Evolutionary conservation across 306 rosid species (phyloP).

Genomic region (Vigna reflexopilosa): DNA sequence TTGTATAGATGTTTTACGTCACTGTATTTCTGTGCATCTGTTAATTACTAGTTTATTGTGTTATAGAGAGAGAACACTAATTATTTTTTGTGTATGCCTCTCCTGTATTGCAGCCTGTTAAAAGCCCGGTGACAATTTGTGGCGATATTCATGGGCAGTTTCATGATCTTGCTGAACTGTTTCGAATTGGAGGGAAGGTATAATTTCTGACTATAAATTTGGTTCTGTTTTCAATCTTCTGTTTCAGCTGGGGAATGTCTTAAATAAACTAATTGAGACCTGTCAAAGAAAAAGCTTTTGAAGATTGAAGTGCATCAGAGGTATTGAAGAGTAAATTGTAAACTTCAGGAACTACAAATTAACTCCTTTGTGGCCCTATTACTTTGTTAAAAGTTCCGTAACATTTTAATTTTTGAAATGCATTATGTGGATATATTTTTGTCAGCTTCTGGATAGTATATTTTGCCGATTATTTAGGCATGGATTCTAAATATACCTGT

Average conservation of each 20-base stretch:
- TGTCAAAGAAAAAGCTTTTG: slow-evolving; percentile 49
- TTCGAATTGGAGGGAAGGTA: slow-evolving; percentile 99
- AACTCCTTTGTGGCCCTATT: slow-evolving; percentile 39
- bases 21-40: slow-evolving; percentile 3
- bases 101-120: slow-evolving; percentile 83
- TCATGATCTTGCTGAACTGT: slow-evolving; percentile 99
- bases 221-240: slow-evolving; percentile 46
- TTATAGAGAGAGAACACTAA: slow-evolving; percentile 39
- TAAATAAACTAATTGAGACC: slow-evolving; percentile 55
- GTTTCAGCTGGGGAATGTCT: slow-evolving; percentile 55
- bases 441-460: slow-evolving; percentile 25
- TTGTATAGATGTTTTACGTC: slow-evolving; percentile 13
- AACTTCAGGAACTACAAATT: slow-evolving; percentile 43
- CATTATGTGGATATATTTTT: slow-evolving; percentile 23
- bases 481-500: slow-evolving; percentile 34
- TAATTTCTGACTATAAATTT: slow-evolving; percentile 49
- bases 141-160: slow-evolving; percentile 99
- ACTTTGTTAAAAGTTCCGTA: slow-evolving; percentile 14
- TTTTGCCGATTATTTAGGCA: slow-evolving; percentile 28
- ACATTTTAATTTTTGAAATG: slow-evolving; percentile 32
- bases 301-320: slow-evolving; percentile 53
- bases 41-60: slow-evolving; percentile 21
- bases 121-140: slow-evolving; percentile 98
- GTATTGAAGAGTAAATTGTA: slow-evolving; percentile 49
- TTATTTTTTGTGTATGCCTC: slow-evolving; percentile 20